Base-by-base conservation (phyloP, 345 rosid species). In the Ceriops decandra region DNA sequence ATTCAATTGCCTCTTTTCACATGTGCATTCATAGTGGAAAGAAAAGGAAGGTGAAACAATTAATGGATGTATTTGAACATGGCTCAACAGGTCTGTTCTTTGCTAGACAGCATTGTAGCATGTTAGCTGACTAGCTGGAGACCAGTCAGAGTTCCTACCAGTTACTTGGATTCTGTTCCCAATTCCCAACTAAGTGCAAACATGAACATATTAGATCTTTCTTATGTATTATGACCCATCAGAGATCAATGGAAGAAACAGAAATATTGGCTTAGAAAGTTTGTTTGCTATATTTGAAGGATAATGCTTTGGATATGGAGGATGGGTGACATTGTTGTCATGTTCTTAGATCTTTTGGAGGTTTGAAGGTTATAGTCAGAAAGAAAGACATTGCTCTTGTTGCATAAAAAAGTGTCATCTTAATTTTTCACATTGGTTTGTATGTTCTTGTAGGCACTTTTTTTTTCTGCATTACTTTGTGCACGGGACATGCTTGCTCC, bases 401-500 rank as follows among this genome's bases (percentile, higher is more conserved):
- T 35, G 11, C 26, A 32, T 21, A 19, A 15, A 35, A 57, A 22
- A n/a, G 5, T 60, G 28, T 38, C 13, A 19, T 33, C 27, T n/a
- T 21, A 64, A 49, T 32, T 62, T n/a, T 52, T 20, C 21, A 10
- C 24, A 6, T 21, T 56, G 28, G 2, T 16, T 32, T 63, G 10
- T 17, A 10, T 30, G 7, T 16, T 60, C 36, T 21, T 47, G 21
- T 59, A 74, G 77, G 90, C 98, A 71, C 86, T 88, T 32, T 90
- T 92, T 76, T 90, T 90, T 85, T 92, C 96, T 1, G 92, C 96
- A 0, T 75, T 92, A 78, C 86, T 88, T 32, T 85, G 82, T 77
- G 92, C 95, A 56, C 91, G 95, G 2, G 98, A 92, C 75, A 90
- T 92, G 96, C 91, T 92, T 72, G 71, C 90, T 1, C 85, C 86